Evolutionary conservation across 208 protist species (phyloP).

Genomic region (Kentomonas sorsogonicus): DNA sequence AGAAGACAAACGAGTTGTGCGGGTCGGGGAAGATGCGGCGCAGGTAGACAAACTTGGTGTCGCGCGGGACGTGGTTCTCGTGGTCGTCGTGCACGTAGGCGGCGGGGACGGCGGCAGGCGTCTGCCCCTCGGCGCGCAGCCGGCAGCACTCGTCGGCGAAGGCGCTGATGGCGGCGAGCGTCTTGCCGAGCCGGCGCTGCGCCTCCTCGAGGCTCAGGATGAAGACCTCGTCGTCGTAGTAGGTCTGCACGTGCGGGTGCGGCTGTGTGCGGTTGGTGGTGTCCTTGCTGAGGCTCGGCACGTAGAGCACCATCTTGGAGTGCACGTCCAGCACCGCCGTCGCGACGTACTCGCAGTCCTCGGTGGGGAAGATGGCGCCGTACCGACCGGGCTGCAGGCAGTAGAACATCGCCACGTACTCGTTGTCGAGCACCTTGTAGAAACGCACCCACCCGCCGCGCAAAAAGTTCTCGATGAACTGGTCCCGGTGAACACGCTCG

Average conservation of each 20-base stretch:
- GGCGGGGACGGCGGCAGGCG: constrained; percentile 67
- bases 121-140: constrained; percentile 58
- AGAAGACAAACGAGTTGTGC: constrained; percentile 64
- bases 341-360: constrained; percentile 65
- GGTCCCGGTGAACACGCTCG: constrained; percentile 59
- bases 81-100: constrained; percentile 77
- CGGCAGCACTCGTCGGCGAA: constrained; percentile 71
- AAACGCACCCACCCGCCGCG: constrained; percentile 82
- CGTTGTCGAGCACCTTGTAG: constrained; percentile 76
- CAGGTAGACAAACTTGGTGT: constrained; percentile 88
- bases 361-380: constrained; percentile 80
- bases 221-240: constrained; percentile 79
- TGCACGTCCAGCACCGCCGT: constrained; percentile 80
- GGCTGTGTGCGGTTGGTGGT: constrained; percentile 75
- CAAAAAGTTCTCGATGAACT: constrained; percentile 80
- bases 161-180: constrained; percentile 63
- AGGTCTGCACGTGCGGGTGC: constrained; percentile 84
- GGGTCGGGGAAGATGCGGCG: constrained; percentile 85
- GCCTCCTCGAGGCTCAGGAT: constrained; percentile 69
- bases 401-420: constrained; percentile 84
- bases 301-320: constrained; percentile 79
- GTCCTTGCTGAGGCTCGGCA: constrained; percentile 82
- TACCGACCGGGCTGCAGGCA: constrained; percentile 81
- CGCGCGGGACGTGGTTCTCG: constrained; percentile 49
- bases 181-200: constrained; percentile 58